Percentiles rank a stretch among this genome's conserved stretches.
Conservation (phyloP, 73 alveolate genomes). For the Effrenium voratum region DNA sequence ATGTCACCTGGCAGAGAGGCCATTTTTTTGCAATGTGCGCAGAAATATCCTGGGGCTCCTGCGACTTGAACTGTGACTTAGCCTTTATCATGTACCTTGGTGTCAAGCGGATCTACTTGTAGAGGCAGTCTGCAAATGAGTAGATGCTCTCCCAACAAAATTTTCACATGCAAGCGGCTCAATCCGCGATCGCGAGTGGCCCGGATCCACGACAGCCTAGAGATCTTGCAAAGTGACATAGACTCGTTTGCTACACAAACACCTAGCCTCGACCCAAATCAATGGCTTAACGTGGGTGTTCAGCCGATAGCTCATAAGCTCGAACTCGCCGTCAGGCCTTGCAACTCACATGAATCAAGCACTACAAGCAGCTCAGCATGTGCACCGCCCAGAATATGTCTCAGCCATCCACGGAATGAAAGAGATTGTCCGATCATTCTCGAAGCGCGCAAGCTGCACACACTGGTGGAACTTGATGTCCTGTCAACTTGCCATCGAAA, state of each 20-base stretch:
- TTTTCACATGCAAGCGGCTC: slow-evolving; percentile 5
- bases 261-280: slow-evolving; percentile 97
- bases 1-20: background rate
- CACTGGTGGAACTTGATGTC: slow-evolving; percentile 95
- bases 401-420: slow-evolving; percentile 96
- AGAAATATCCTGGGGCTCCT: background rate
- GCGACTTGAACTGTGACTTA: slow-evolving; percentile 97
- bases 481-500: no score
- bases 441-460: slow-evolving; percentile 97
- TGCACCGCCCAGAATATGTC: background rate
- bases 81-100: slow-evolving; percentile 97
- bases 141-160: background rate
- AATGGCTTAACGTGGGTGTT: slow-evolving; percentile 97
- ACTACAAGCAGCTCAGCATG: background rate
- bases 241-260: background rate
- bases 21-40: no score
- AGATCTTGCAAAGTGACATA: background rate
- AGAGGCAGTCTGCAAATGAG: background rate
- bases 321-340: slow-evolving; percentile 99
- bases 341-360: background rate
- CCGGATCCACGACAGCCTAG: slow-evolving; percentile 92
- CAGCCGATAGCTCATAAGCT: slow-evolving; percentile 98
- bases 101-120: background rate
- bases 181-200: slow-evolving; percentile 70
- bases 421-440: slow-evolving; percentile 98